Conservation (phyloP, 106 monocot species). For the Phalaenopsis equestris region DNA sequence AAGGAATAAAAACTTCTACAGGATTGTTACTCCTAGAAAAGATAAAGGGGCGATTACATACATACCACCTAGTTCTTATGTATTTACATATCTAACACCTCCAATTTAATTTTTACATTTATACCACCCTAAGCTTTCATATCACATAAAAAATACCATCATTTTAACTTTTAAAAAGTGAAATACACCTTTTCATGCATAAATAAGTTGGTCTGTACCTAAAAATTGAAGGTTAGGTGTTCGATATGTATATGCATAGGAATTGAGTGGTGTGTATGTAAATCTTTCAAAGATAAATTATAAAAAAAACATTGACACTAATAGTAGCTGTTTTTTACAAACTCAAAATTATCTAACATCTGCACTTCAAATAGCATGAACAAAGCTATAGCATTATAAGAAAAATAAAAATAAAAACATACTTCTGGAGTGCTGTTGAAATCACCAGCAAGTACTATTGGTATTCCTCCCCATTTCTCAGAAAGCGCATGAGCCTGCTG, state of each 20-base stretch:
- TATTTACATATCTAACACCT: no score
- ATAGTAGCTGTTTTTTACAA: background rate
- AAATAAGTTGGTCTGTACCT: no score
- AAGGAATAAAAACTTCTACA: background rate
- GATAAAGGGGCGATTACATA: no score
- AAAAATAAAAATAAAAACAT: constrained; percentile 1
- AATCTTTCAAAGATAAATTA: background rate
- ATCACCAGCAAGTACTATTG: constrained; percentile 73
- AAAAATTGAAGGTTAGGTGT: no score
- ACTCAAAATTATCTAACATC: background rate
- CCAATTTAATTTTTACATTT: no score
- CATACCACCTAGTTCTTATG: no score
- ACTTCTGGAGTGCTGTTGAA: constrained; percentile 68
- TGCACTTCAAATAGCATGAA: background rate
- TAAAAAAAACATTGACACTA: background rate
- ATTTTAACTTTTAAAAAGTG: no score
- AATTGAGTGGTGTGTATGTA: no score
- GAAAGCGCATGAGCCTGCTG: constrained; percentile 47
- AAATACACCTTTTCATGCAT: no score
- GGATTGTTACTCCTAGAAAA: background rate
- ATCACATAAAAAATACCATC: no score
- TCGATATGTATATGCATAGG: no score
- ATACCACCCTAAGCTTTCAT: no score
- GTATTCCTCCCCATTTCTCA: constrained; percentile 55
- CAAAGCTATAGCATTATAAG: background rate